phyloP scores from a whole-genome alignment of 371 early-diverging fungal species.

The Syncephalastrum racemosum region DNA sequence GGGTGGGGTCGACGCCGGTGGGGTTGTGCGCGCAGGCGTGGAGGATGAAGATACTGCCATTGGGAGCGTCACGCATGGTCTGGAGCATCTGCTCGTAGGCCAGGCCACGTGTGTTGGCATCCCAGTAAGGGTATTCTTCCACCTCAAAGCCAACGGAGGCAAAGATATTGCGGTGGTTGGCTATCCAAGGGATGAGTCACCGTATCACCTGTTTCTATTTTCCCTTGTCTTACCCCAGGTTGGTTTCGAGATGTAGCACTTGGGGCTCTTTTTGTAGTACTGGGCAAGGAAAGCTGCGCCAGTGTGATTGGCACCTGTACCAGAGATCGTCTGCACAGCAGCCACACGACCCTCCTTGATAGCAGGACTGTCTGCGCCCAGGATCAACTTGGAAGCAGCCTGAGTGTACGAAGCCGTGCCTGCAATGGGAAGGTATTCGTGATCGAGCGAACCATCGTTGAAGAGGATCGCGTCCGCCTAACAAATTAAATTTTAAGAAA shows the following conservation, averaged over 20 bases:
- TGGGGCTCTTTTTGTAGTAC: conserved; percentile 67
- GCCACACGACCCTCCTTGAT: conserved; percentile 72
- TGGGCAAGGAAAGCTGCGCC: conserved; percentile 82
- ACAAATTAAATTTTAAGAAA: background rate
- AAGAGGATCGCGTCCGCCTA: conserved; percentile 83
- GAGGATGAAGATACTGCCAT: conserved; percentile 72
- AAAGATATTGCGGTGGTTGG: conserved; percentile 92
- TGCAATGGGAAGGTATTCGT: conserved; percentile 93
- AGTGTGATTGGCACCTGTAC: conserved; percentile 90
- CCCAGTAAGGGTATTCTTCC: conserved; percentile 88
- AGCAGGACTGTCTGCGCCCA: conserved; percentile 80
- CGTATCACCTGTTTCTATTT: conserved; percentile 1
- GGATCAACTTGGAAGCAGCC: conserved; percentile 79
- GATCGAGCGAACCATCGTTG: conserved; percentile 73
- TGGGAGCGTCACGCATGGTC: conserved; percentile 70
- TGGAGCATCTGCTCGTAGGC: conserved; percentile 77
- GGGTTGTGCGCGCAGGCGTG: conserved; percentile 68
- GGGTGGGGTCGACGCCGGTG: conserved; percentile 94
- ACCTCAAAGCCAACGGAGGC: conserved; percentile 80
- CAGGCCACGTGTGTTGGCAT: conserved; percentile 74
- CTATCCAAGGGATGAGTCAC: conserved; percentile 30
- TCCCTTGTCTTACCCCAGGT: conserved; percentile 81
- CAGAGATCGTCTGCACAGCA: conserved; percentile 92
- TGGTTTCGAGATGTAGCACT: conserved; percentile 89
- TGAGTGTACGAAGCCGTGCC: conserved; percentile 76